Conservation (phyloP, 495 filamentous ascomycete genomes). For the Penicillium pulvis region DNA sequence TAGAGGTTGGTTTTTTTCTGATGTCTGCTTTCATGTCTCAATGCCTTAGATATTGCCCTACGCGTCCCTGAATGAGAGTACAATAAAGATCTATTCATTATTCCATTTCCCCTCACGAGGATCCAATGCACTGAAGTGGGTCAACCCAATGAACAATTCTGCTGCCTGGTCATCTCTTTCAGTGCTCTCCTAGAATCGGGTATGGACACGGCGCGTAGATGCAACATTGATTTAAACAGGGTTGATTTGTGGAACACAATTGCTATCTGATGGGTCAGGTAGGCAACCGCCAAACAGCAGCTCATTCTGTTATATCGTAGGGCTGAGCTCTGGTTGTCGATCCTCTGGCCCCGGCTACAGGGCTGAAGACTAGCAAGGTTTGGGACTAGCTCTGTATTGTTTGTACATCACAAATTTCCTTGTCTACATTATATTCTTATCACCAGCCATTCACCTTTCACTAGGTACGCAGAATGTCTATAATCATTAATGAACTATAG, state of each 20-base stretch:
- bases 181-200: background rate
- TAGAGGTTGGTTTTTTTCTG: background rate
- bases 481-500: no score
- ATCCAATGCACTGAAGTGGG: background rate
- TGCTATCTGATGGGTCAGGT: background rate
- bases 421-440: no score
- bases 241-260: background rate
- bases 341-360: background rate
- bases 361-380: background rate
- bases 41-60: no score
- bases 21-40: background rate
- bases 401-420: background rate
- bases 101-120: background rate
- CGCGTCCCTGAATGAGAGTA: background rate
- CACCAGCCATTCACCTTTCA: no score
- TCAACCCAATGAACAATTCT: background rate
- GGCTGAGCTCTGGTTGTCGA: background rate
- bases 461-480: no score
- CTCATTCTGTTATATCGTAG: background rate
- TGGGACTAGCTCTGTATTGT: background rate
- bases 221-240: background rate
- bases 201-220: background rate
- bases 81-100: background rate
- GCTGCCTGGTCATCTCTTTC: background rate
- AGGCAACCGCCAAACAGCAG: background rate